phyloP scores from a whole-genome alignment of 2,329 filamentous ascomycete genomes.

The Aureobasidium pullulans region DNA sequence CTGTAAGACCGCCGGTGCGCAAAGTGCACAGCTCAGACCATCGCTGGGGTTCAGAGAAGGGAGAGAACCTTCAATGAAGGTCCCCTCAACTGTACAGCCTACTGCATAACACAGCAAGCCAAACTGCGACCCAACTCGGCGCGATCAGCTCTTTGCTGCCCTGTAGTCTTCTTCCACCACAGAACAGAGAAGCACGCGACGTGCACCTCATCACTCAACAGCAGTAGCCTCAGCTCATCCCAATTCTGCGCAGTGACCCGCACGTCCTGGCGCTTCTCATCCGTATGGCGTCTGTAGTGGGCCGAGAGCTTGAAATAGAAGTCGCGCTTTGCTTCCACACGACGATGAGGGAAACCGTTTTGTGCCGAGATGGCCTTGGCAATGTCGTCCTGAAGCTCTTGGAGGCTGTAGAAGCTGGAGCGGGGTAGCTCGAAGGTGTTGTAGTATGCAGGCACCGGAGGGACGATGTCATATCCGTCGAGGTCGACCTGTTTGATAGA shows the following conservation, averaged over 20 bases:
- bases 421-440: neutral
- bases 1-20: neutral
- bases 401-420: neutral
- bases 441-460: neutral
- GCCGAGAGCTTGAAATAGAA: conserved; percentile 3
- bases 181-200: conserved; percentile 1
- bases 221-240: neutral
- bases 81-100: neutral
- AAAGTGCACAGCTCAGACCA: no score
- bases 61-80: neutral
- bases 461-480: conserved; percentile 5
- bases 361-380: conserved; percentile 4
- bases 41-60: neutral
- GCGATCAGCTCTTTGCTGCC: conserved; percentile 23
- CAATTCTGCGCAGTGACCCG: conserved; percentile 3
- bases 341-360: neutral
- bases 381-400: conserved; percentile 4
- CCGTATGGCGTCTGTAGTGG: neutral
- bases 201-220: neutral
- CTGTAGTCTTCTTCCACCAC: conserved; percentile 6
- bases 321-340: neutral
- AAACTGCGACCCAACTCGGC: conserved; percentile 19
- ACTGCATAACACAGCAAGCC: conserved; percentile 5
- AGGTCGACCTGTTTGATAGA: conserved; percentile 11
- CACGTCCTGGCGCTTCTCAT: conserved; percentile 2